Evolutionary conservation across 768 basidiomycete genomes (phyloP), one percentile per base, ranked within the genome.

Genomic region (Calocybe gangraenosa): DNA sequence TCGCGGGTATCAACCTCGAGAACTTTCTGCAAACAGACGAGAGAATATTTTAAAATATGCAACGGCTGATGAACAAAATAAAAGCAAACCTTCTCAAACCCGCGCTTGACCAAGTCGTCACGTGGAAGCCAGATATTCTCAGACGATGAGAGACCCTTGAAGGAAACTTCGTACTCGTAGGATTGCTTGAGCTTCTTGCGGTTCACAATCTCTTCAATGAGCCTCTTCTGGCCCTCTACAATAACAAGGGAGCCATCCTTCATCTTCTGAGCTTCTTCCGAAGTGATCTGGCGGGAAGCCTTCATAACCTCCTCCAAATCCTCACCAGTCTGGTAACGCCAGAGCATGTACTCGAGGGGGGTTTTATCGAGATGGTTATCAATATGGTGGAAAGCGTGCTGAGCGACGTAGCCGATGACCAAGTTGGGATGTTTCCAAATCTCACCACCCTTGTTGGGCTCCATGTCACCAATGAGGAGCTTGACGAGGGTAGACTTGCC

Each of bases 241-340:
- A 95, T 69, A 57, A 93, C 76, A 57, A 82, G 66, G 7, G 82
- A 78, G 21, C 94, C 94, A 58, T 97, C 94, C 77, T 94, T 90
- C 94, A 97, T 97, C 83, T 92, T 95, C 74, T 89, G 67, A 51
- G 73, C 69, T 68, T 97, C 94, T 65, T 88, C 92, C 44, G 86
- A 91, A 50, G 79, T 73, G 66, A 97, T 89, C 68, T 84, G 76
- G 54, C 92, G 87, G 66, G 68, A 83, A 47, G 90, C 92, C 81
- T 96, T 97, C 70, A 70, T 71, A 82, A 97, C 79, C 75, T 96
- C 94, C 73, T 97, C 94, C 65, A 96, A 70, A 76, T 97, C 94
- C 69, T 97, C 94, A 67, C 94, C 94, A 48, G 94, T 97, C 80
- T 97, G 94, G 83, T 96, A 97, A 72, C 94, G 93, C 94, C 94